Evolutionary conservation across 345 rosid genomes (phyloP), one percentile per base, ranked within the genome.

Genomic region (Citrus inodora): DNA sequence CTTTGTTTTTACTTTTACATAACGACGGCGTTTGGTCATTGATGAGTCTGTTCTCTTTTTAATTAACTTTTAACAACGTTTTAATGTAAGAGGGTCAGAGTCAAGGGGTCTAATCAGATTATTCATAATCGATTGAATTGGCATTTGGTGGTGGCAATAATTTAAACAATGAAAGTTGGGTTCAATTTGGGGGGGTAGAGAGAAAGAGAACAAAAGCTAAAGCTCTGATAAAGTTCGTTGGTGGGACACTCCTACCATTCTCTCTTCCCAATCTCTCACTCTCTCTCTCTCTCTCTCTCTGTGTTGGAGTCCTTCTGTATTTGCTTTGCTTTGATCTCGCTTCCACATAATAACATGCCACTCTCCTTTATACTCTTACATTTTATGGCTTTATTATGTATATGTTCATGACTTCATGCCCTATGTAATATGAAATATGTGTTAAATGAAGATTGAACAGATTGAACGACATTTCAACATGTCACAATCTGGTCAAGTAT

Each of bases 211-310:
- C 22, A 38, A 7, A 19, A 4, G 59, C 40, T n/a, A 67, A n/a
- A 76, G 25, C 55, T 63, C 72, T n/a, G 65, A 25, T 38, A 40
- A 37, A 60, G 51, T 46, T 46, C 17, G 40, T 35, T 24, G 5
- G 79, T 76, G 74, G 74, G 79, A 22, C 79, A 76, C 56, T 37
- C 2, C 4, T 58, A 38, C 58, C 51, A 46, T 13, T 76, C 67
- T 74, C 68, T 38, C 55, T 59, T 37, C 32, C 55, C 11, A 30
- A 1, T 42, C 56, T 28, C 58, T 42, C 60, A 4, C 37, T 28
- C n/a, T 70, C 6, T 10, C 62, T 9, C 37, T n/a, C 24, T 6
- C 32, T 9, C 37, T n/a, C 24, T 6, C 33, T 10, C 5, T 11
- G 51, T 11, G 51, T 3, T 46, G 51, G 51, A 35, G 37, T 35